Conservation (phyloP, 129 eudicot species). For the Flaveria trinervia region DNA sequence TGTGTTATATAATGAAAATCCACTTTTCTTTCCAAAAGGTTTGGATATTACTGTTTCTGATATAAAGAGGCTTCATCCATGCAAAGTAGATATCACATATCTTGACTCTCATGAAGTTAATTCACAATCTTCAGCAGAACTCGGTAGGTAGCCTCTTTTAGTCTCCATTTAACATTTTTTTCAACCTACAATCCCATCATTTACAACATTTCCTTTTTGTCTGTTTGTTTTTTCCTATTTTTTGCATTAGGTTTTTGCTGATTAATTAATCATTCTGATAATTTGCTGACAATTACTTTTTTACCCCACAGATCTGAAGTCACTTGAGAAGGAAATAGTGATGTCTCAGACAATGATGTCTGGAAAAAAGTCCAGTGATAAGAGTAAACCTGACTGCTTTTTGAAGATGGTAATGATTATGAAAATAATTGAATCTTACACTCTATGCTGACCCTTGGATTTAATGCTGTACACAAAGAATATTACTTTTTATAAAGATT, state of each 20-base stretch:
- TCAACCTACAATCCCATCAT: not conserved
- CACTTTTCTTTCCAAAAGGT: conserved; percentile 65
- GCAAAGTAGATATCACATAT: conserved; percentile 62
- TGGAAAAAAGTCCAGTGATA: conserved; percentile 57
- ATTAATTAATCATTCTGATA: not conserved
- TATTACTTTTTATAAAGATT: not conserved
- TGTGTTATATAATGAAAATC: conserved; percentile 52
- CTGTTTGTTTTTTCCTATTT: not conserved
- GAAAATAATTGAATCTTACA: not conserved
- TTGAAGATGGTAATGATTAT: conserved; percentile 56
- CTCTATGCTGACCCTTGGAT: conserved; percentile 4
- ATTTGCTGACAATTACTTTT: conserved; percentile 12
- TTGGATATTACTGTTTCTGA: conserved; percentile 44
- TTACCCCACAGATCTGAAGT: conserved; percentile 53
- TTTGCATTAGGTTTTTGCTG: not conserved
- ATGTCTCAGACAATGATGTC: conserved; percentile 58
- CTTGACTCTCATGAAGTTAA: conserved; percentile 39
- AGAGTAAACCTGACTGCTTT: conserved; percentile 75
- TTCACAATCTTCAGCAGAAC: conserved; percentile 32
- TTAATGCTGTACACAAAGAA: conserved; percentile 1
- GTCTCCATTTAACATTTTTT: not conserved
- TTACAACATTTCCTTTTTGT: not conserved
- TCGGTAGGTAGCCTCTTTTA: conserved; percentile 31
- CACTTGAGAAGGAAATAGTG: conserved; percentile 60
- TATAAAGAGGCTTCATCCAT: conserved; percentile 56